These are phyloP conservation scores for Sanghuangporus weigelae DNA, from an alignment of 1,284 basidiomycete genomes.

Conservation along the genomic window DNA sequence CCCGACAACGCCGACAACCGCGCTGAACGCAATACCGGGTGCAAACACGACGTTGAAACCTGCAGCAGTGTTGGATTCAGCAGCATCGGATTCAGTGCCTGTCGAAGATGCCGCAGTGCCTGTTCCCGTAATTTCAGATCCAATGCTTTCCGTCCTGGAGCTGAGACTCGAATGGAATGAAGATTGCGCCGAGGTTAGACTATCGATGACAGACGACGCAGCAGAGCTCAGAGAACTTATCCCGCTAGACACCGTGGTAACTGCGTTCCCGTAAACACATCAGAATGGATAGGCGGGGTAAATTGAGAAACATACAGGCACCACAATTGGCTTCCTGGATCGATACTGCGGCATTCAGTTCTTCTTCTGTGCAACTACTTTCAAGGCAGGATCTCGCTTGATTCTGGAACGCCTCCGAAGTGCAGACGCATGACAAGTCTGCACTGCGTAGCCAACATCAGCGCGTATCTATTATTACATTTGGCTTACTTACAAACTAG, in stretches of 20 bases:
- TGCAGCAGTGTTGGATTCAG: background rate
- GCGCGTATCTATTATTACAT: background rate
- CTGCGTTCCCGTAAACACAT: background rate
- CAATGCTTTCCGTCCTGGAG: background rate
- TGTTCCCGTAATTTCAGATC: background rate
- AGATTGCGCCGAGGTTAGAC: background rate
- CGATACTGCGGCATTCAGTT: background rate
- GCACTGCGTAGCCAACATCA: background rate
- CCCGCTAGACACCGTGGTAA: background rate
- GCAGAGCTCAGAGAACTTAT: background rate
- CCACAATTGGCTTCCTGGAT: constrained; percentile 3
- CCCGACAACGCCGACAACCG: background rate
- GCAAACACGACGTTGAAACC: background rate
- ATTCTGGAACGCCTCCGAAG: constrained; percentile 9
- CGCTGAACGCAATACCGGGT: background rate
- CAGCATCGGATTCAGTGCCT: background rate
- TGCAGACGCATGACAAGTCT: constrained; percentile 14
- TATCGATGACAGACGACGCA: background rate
- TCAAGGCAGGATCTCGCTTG: constrained; percentile 8
- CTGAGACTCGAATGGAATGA: background rate
- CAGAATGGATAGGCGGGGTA: background rate
- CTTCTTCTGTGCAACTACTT: constrained; percentile 2
- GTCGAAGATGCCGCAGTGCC: background rate
- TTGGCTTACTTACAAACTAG: constrained; percentile 10
- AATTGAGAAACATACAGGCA: constrained; percentile 7